Percentiles rank a stretch among this genome's conserved stretches.
phyloP scores from a whole-genome alignment of 2,329 filamentous ascomycete species.

The Magnaporthiopsis rhizophila region DNA sequence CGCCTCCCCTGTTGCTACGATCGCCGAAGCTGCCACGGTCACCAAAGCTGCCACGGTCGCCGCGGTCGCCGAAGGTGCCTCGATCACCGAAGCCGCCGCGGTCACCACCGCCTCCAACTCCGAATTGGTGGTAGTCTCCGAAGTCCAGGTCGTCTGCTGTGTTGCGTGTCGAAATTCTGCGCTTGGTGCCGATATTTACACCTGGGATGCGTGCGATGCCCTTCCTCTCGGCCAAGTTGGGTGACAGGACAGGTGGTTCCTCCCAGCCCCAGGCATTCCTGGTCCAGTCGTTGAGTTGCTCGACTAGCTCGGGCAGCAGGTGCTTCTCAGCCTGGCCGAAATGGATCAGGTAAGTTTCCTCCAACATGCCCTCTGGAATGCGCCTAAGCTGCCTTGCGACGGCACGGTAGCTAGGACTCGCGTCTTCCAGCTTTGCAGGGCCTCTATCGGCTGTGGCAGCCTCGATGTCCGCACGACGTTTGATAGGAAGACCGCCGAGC shows the following conservation, averaged over 20 bases:
- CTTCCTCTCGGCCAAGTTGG: conserved; percentile 1
- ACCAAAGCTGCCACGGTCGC: conserved; percentile 13
- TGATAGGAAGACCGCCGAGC: conserved; percentile 53
- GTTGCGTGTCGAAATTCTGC: background rate
- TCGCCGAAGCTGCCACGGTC: conserved; percentile 15
- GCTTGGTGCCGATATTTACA: conserved; percentile 2
- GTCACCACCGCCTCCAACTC: conserved; percentile 9
- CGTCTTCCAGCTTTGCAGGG: conserved; percentile 33
- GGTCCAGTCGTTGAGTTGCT: conserved; percentile 46
- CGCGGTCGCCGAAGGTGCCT: conserved; percentile 8
- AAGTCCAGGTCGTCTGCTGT: background rate
- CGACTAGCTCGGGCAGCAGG: conserved; percentile 30
- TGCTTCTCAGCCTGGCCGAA: conserved; percentile 38
- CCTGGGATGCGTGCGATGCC: background rate
- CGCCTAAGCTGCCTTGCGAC: conserved; percentile 21
- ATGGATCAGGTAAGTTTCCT: conserved; percentile 45
- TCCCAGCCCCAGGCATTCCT: conserved; percentile 42
- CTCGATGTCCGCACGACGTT: conserved; percentile 43
- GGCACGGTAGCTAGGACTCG: background rate
- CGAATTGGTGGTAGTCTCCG: conserved; percentile 9
- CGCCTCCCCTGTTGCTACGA: conserved; percentile 7
- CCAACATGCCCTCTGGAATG: conserved; percentile 33
- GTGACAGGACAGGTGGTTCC: conserved; percentile 33
- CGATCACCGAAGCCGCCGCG: conserved; percentile 6
- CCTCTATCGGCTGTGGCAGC: conserved; percentile 34